Evolutionary conservation across 106 monocot genomes (phyloP).

Genomic region (Chionographis japonica): DNA sequence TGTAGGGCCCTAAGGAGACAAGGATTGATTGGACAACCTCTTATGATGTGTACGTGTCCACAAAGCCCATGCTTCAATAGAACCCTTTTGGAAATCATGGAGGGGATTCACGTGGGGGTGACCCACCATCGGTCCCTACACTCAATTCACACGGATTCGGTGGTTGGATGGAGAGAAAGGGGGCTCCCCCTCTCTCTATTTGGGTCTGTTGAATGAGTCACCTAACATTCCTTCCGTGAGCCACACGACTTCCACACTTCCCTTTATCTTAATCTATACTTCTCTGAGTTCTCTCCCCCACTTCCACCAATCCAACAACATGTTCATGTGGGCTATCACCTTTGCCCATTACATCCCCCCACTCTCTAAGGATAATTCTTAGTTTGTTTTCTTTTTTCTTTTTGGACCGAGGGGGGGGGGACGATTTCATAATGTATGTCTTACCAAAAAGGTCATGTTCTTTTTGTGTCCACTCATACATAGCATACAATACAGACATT

Average conservation of each 20-base stretch:
- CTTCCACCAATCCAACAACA: background rate
- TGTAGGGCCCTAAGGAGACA: background rate
- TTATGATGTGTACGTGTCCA: background rate
- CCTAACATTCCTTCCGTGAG: background rate
- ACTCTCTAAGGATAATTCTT: no score
- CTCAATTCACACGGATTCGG: background rate
- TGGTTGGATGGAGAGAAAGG: background rate
- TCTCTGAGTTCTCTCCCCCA: background rate
- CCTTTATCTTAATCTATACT: background rate
- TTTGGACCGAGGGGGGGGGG: no score
- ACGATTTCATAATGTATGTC: no score
- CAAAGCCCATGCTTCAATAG: background rate
- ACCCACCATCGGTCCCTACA: background rate
- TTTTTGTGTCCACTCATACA: no score
- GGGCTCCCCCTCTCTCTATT: background rate
- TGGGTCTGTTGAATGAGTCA: background rate
- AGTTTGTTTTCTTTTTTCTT: no score
- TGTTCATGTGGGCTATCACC: background rate
- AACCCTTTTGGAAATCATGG: background rate
- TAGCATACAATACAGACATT: no score
- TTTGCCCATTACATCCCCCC: background rate
- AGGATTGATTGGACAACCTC: background rate
- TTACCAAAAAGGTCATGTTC: no score
- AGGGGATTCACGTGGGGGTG: background rate
- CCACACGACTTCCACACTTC: constrained; percentile 4